These are phyloP conservation scores for Fragaria nilgerrensis DNA, from an alignment of 306 rosid species.

Conservation along the genomic window DNA sequence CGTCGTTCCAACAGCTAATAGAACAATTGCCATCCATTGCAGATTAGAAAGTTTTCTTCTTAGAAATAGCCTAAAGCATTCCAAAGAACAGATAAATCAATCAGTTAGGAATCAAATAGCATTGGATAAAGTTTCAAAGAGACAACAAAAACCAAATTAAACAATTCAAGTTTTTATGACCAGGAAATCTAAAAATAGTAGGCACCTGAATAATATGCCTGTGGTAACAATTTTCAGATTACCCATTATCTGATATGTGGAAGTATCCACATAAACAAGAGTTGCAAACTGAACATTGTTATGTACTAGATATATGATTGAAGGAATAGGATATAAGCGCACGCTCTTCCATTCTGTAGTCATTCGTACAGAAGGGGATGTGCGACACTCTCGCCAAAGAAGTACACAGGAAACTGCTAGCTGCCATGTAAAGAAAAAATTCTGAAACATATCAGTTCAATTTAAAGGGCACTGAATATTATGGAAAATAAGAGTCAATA, in stretches of 20 bases:
- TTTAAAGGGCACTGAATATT: not conserved
- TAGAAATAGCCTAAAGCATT: slow-evolving; percentile 58
- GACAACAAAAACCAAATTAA: not conserved
- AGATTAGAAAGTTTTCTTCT: slow-evolving; percentile 79
- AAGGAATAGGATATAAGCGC: slow-evolving; percentile 75
- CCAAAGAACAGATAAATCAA: slow-evolving; percentile 8
- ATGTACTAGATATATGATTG: slow-evolving; percentile 75
- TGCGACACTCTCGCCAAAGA: slow-evolving; percentile 72
- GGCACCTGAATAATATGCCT: slow-evolving; percentile 84
- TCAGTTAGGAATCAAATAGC: not conserved
- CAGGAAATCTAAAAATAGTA: slow-evolving; percentile 11
- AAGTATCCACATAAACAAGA: slow-evolving; percentile 81
- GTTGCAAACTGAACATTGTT: slow-evolving; percentile 93
- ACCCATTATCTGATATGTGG: slow-evolving; percentile 97
- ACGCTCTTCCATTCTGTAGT: slow-evolving; percentile 81
- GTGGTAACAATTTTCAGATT: slow-evolving; percentile 93
- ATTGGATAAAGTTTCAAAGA: not conserved
- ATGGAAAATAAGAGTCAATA: not conserved
- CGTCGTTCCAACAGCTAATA: slow-evolving; percentile 95
- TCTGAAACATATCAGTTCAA: slow-evolving; percentile 1
- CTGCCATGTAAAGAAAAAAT: slow-evolving; percentile 35
- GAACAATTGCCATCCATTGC: slow-evolving; percentile 83
- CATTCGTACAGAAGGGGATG: slow-evolving; percentile 63
- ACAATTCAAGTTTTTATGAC: not conserved
- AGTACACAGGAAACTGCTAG: slow-evolving; percentile 77